Evolutionary conservation across 257 asterid species (phyloP), one percentile per base, ranked within the genome.

Genomic region (Paraleonurus japonicus): DNA sequence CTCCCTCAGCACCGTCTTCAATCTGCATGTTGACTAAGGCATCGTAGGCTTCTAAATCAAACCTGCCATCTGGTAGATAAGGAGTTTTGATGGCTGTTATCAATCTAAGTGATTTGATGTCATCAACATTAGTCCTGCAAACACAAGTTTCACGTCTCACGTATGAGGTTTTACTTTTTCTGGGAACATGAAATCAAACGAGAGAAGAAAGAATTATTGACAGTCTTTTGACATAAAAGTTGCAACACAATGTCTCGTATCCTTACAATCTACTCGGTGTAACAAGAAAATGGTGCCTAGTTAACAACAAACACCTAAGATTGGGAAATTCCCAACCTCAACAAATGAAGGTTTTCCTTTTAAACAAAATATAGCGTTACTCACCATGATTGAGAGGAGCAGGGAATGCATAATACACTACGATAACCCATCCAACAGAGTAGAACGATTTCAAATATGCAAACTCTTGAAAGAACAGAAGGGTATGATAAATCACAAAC

Each of bases 51-150:
- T 87, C 98, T 24, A 94, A 79, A 77, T 94, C 97, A 19, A 94
- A 94, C 78, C 98, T 84, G 39, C 98, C 98, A 78, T 90, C 98
- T 0, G 98, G 98, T 54, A 94, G 84, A 75, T 94, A 94, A 33
- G 98, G 96, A 45, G 97, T 94, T 77, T 94, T 94, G 75, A 94
- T 85, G 73, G 98, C 97, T 16, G 97, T 93, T 61, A 93, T 86
- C 79, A 93, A 65, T 75, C 97, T 78, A 20, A 93, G 85, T 8
- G 94, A 61, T 81, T 90, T 90, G 61, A 93, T 89, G 74, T 86
- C 95, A 57, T 89, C 95, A 3, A 90, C 88, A 67, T 71, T 87
- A 17, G 98, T 89, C 93, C 98, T 90, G 89, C 87, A 78, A 50
- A 74, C 3, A 69, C 63, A 32, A 57, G 54, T 57, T 61, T 59